Conservation (phyloP, 768 basidiomycete genomes). For the Pleurotus eryngii region DNA sequence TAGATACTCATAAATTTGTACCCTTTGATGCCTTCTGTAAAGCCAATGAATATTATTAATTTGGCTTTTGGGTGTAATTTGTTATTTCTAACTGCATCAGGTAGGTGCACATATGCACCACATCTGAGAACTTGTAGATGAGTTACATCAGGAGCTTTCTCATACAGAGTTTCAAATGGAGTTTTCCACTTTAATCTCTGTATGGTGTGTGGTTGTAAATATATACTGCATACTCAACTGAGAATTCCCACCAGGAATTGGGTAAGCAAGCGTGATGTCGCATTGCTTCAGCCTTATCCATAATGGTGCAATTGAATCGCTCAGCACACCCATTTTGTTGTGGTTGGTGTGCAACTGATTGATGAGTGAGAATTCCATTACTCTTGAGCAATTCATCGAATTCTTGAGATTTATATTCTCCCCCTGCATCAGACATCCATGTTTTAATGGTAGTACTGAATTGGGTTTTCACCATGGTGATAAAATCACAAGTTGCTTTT, state of each 20-base stretch:
- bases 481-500: conserved; percentile 2
- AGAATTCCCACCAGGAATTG: no score
- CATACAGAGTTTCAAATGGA: no score
- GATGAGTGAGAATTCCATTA: conserved; percentile 18
- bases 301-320: conserved; percentile 19
- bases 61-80: not conserved
- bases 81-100: not conserved
- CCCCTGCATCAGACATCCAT: conserved; percentile 11
- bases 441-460: conserved; percentile 6
- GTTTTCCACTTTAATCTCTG: no score
- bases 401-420: conserved; percentile 12
- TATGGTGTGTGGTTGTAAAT: no score
- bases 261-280: conserved; percentile 2
- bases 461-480: conserved; percentile 9
- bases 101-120: no score
- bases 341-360: conserved; percentile 18
- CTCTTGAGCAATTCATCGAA: conserved; percentile 5
- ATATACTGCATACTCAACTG: no score
- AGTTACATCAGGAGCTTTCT: no score
- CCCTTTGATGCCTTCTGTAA: not conserved
- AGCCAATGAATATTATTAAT: not conserved
- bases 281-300: conserved; percentile 20
- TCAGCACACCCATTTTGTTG: conserved; percentile 29
- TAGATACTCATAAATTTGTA: not conserved
- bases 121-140: no score